Percentiles rank a stretch among this genome's conserved stretches.
Evolutionary conservation across 2,329 filamentous ascomycete genomes (phyloP).

Genomic region (Aspergillus pseudonomiae): DNA sequence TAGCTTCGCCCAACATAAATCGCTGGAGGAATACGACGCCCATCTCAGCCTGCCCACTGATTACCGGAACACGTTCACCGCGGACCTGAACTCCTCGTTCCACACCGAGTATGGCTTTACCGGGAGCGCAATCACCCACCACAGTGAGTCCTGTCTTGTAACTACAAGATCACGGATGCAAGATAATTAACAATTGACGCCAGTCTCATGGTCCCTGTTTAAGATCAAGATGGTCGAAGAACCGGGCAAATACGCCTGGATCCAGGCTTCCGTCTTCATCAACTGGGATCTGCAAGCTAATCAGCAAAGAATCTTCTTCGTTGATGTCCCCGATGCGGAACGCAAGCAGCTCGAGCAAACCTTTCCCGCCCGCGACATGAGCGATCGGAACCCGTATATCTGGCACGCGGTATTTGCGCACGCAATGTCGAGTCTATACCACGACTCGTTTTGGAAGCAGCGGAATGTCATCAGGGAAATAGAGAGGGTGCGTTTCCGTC

Average conservation of each 20-base stretch:
- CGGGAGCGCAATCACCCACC: background rate
- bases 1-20: background rate
- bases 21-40: background rate
- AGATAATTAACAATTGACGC: background rate
- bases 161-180: too few species aligned
- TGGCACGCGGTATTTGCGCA: constrained; percentile 30
- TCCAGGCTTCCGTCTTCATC: constrained; percentile 25
- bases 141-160: background rate
- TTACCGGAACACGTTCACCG: background rate
- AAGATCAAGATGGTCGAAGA: constrained; percentile 25
- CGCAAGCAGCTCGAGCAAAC: background rate
- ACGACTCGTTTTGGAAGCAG: constrained; percentile 33
- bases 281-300: constrained; percentile 18
- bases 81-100: background rate
- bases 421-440: constrained; percentile 26
- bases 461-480: constrained; percentile 32
- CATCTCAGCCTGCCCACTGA: background rate
- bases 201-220: constrained; percentile 29
- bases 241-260: constrained; percentile 21
- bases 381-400: constrained; percentile 20
- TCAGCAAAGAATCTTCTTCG: constrained; percentile 18
- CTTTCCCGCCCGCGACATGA: constrained; percentile 5
- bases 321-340: constrained; percentile 8
- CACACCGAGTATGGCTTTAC: background rate
- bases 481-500: constrained; percentile 29